These are phyloP conservation scores for Dothistroma septosporum DNA, from an alignment of 2,329 filamentous ascomycete species.

Conservation along the genomic window DNA sequence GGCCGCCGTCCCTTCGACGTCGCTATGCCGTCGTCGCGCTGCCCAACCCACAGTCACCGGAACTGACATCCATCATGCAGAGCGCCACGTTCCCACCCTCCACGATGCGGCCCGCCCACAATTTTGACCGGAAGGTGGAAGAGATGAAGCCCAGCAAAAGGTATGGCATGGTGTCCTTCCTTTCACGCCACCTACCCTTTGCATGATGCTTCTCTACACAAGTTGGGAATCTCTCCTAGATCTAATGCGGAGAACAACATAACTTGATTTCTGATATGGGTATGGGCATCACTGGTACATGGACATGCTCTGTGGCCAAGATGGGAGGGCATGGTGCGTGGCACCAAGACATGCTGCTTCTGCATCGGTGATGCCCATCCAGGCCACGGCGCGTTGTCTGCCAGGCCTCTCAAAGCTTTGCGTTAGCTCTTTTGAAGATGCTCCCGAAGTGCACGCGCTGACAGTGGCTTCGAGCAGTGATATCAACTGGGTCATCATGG, in stretches of 20 bases:
- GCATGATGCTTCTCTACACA: constrained; percentile 80
- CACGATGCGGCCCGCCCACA: constrained; percentile 57
- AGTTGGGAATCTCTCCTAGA: constrained; percentile 99
- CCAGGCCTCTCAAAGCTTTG: too few relatives aligned
- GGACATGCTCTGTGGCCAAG: too few relatives aligned
- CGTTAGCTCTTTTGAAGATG: not conserved
- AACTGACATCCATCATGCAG: constrained; percentile 24
- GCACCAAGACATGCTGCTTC: too few relatives aligned
- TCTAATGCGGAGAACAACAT: constrained; percentile 82
- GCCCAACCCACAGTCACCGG: not conserved
- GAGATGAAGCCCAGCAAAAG: constrained; percentile 84
- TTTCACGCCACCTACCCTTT: constrained; percentile 38
- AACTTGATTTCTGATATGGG: constrained; percentile 67
- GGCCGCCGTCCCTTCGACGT: constrained; percentile 1
- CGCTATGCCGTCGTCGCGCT: not conserved
- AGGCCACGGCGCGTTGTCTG: too few relatives aligned
- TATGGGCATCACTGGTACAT: constrained; percentile 2
- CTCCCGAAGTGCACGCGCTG: constrained; percentile 9
- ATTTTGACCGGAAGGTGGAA: constrained; percentile 77
- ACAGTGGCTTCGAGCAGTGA: constrained; percentile 57
- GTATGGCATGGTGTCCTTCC: constrained; percentile 39
- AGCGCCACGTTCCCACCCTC: constrained; percentile 61
- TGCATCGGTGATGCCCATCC: too few relatives aligned
- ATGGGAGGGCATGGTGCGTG: too few relatives aligned
- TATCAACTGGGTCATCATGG: constrained; percentile 91